Base-by-base conservation (phyloP, 129 eudicot genomes). In the Pseudognaphalium luteoalbum region DNA sequence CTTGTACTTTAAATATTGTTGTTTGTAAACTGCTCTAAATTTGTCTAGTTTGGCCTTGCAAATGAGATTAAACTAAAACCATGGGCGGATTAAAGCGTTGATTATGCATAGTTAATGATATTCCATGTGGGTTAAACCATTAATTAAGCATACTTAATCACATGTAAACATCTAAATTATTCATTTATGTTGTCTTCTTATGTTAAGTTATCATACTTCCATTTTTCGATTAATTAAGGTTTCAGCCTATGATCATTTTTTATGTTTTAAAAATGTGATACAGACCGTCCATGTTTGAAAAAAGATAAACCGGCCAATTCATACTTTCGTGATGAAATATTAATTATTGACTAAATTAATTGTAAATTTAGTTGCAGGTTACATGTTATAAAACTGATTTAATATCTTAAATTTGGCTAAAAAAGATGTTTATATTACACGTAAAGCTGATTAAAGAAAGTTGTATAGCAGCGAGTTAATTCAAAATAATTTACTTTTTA, bases 341-440 rank as follows among this genome's bases (percentile, higher is more conserved):
- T 12, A 47, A 47, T 47, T 47, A 47, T 47, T 11, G 4, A 11
- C 68, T 90, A 32, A 69, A 11, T 71, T 90, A 32, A 72, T 71
- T 77, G 82, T 85, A 2, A 85, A 87, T 66, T 76, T 68, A 63
- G 12, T 39, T 39, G 0, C 47, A 39, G 47, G 47, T 35, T 39
- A 25, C 28, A 25, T 25, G 14, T 41, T 9, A 9, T 9, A 8
- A 41, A 41, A 47, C 54, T 47, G 3, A 47, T 47, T 14, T 47
- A 39, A 8, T 39, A 39, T 8, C 11, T 39, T 39, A 7, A 7
- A 39, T 39, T 39, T 39, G 44, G 44, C 44, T 39, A 39, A 7
- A 1, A 39, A 41, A 2, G 10, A 41, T 2, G 47, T 39, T 39
- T 39, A 39, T 12, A 39, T 41, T 9, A 8, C 9, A 39, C 9